A percentile compares a stretch with the other conserved stretches of the same genome.
phyloP scores from a whole-genome alignment of 2,329 filamentous ascomycete genomes.

The Emergomyces orientalis region DNA sequence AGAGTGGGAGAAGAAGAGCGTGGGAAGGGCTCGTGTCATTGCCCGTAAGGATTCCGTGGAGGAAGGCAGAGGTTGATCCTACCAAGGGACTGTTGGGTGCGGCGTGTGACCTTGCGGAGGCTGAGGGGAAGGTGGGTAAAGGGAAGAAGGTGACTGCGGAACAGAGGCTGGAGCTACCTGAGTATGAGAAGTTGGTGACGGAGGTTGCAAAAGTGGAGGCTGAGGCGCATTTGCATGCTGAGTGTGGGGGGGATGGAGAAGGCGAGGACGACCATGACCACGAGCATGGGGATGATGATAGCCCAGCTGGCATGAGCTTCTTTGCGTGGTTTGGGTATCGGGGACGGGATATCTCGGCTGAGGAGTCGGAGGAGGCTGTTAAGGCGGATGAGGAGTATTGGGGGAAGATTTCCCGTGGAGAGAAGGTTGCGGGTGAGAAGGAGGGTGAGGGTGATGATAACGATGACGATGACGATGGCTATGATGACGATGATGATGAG shows the following conservation, averaged over 20 bases:
- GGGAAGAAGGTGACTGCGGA: slow-evolving; percentile 32
- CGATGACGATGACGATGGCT: slow-evolving; percentile 41
- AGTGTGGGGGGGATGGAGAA: slow-evolving; percentile 22
- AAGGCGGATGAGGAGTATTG: slow-evolving; percentile 54
- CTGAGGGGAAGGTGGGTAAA: slow-evolving; percentile 44
- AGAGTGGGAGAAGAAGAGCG: slow-evolving; percentile 41
- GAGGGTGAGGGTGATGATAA: slow-evolving; percentile 43
- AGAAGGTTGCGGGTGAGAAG: slow-evolving; percentile 41
- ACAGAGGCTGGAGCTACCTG: slow-evolving; percentile 43
- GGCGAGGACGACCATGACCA: slow-evolving; percentile 30
- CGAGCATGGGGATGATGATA: slow-evolving; percentile 36
- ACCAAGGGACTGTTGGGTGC: slow-evolving; percentile 71
- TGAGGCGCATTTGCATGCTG: background rate
- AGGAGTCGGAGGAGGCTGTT: slow-evolving; percentile 57
- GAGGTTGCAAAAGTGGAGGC: slow-evolving; percentile 38
- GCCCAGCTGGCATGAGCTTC: slow-evolving; percentile 63
- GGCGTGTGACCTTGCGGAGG: slow-evolving; percentile 59
- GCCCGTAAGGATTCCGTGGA: slow-evolving; percentile 82
- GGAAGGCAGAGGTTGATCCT: slow-evolving; percentile 76
- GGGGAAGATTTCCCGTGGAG: slow-evolving; percentile 40
- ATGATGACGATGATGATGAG: slow-evolving; percentile 53
- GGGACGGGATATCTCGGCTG: slow-evolving; percentile 58
- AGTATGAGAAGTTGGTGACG: slow-evolving; percentile 45
- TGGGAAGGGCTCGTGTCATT: slow-evolving; percentile 76
- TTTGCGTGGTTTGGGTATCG: slow-evolving; percentile 83